These are phyloP conservation scores for Fonsecaea pedrosoi DNA, from an alignment of 2,329 filamentous ascomycete genomes.

Conservation along the genomic window DNA sequence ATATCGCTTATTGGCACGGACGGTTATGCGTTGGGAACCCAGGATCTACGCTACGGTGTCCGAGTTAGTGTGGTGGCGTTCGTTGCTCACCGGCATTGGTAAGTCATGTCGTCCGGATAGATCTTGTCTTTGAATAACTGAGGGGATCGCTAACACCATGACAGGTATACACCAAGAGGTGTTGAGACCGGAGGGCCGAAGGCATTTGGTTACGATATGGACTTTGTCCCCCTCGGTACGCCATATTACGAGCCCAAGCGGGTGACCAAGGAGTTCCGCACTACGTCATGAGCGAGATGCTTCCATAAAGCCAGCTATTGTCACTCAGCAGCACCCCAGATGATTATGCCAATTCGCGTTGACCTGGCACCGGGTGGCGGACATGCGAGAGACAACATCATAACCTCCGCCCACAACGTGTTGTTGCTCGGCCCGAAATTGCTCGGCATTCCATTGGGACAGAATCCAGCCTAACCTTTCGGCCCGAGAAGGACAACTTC, in stretches of 20 bases:
- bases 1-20: conserved; percentile 36
- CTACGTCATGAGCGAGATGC: background rate
- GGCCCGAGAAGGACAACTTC: background rate
- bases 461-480: background rate
- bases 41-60: conserved; percentile 56
- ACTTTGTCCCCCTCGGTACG: conserved; percentile 28
- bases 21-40: conserved; percentile 33
- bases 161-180: conserved; percentile 22
- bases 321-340: background rate
- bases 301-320: background rate
- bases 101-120: conserved; percentile 27
- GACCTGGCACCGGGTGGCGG: background rate
- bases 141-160: background rate
- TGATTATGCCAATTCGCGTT: background rate
- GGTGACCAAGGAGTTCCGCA: conserved; percentile 26
- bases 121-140: background rate
- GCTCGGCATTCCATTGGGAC: background rate
- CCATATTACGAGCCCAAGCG: conserved; percentile 30
- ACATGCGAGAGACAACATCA: background rate
- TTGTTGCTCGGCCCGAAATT: background rate
- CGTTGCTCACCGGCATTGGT: conserved; percentile 66
- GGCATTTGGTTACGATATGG: conserved; percentile 27
- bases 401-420: background rate
- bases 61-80: conserved; percentile 59
- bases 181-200: conserved; percentile 23